Base-by-base conservation (phyloP, 768 basidiomycete species). In the Wakefieldia striispora region DNA sequence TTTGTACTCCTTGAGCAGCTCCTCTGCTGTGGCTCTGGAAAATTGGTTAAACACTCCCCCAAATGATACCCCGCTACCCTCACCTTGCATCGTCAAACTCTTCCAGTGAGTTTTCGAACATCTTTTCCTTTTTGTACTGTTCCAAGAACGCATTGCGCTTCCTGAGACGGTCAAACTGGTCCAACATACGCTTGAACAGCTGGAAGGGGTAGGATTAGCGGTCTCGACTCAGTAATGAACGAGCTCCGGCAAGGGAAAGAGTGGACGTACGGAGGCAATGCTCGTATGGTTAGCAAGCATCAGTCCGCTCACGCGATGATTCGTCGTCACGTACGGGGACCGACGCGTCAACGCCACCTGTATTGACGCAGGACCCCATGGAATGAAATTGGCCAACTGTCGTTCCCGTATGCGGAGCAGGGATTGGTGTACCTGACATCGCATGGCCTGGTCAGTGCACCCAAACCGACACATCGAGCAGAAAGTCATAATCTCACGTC, bases 281-380 rank as follows among this genome's bases (percentile, higher is more conserved):
- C 93, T 94, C n/a, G 97, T 99, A 67, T 99, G 97, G 61, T 99
- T 99, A 10, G 95, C 97, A 43, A 99, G 80, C 97, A 99, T 98
- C 43, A 99, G 77, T 0, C 95, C 95, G 66, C 95, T 97, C 48
- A 98, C 95, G 12, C 95, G 87, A 68, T 99, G 94, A 60, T 86
- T 89, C 34, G 89, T 84, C 5, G 83, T 77, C 45, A 97, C 74
- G 62, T 95, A 95, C 6, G 93, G 94, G 14, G 91, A 94, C 59
- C 82, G 85, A 50, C 91, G 84, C 2, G 95, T 97, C 51, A 97
- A 72, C 6, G 97, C 95, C 7, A 99, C 95, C 70, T 99, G 97
- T 60, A 97, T 95, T 31, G 93, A 95, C 5, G 95, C 95, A 1
- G 97, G 97, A 12, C 97, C 97, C 97, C 97, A 99, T 6, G 97